Conservation (phyloP, 2,329 filamentous ascomycete genomes). For the Fusarium sp. region DNA sequence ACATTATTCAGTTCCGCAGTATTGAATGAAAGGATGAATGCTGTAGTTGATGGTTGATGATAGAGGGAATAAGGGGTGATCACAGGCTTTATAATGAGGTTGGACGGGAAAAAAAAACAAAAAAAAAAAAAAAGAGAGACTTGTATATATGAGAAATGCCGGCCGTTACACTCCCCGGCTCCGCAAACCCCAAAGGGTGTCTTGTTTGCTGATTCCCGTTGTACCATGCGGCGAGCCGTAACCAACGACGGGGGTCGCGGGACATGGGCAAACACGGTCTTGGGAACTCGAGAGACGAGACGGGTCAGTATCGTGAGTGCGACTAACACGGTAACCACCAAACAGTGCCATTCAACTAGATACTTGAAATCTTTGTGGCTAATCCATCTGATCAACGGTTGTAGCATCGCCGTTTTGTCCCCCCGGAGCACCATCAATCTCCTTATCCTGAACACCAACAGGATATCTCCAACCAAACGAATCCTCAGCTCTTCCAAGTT, state of each 20-base stretch:
- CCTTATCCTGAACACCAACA: conserved; percentile 60
- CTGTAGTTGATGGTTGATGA: background rate
- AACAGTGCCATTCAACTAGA: background rate
- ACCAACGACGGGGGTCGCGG: conserved; percentile 38
- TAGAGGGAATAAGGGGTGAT: background rate
- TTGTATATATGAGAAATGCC: conserved; percentile 29
- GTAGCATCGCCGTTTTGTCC: conserved; percentile 40
- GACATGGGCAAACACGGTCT: conserved; percentile 36
- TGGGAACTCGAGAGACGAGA: conserved; percentile 39
- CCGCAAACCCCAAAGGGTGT: conserved; percentile 34
- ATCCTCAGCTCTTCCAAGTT: conserved; percentile 83
- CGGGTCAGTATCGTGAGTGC: conserved; percentile 38
- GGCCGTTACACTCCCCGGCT: conserved; percentile 37
- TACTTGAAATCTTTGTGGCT: background rate
- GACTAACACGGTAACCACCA: conserved; percentile 15
- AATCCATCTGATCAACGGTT: conserved; percentile 53
- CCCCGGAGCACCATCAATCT: conserved; percentile 50
- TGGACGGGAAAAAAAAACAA: background rate
- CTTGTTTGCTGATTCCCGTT: conserved; percentile 32
- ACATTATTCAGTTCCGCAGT: conserved; percentile 28
- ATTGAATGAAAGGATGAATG: background rate
- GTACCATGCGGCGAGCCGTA: conserved; percentile 39
- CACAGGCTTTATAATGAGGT: background rate
- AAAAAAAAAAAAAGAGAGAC: too few species aligned
- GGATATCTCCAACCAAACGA: conserved; percentile 76